Evolutionary conservation across 1,284 basidiomycete genomes (phyloP).

Genomic region (Irpex rosettiformis): DNA sequence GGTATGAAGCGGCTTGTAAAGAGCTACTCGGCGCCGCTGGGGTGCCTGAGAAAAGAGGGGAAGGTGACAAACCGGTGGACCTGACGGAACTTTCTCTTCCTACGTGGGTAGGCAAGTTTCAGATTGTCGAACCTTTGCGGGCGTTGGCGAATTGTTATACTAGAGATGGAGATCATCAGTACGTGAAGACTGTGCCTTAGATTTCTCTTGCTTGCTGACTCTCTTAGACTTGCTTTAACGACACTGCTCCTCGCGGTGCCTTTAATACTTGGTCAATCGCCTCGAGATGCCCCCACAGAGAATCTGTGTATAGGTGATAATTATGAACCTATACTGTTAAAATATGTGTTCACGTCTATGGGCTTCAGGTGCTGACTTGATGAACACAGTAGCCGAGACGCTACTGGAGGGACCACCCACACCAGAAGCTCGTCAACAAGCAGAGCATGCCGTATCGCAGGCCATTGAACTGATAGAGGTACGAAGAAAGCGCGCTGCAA

Average conservation of each 20-base stretch:
- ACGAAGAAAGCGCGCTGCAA: constrained; percentile 26
- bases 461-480: constrained; percentile 47
- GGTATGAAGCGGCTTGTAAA: constrained; percentile 49
- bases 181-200: constrained; percentile 30
- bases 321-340: constrained; percentile 9
- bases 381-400: constrained; percentile 65
- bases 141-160: constrained; percentile 65
- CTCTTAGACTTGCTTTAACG: background rate
- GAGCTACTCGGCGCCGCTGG: constrained; percentile 39
- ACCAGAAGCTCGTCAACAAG: constrained; percentile 45
- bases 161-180: constrained; percentile 57
- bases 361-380: constrained; percentile 60
- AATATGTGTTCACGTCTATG: background rate
- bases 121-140: constrained; percentile 69
- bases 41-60: constrained; percentile 14
- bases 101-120: constrained; percentile 54
- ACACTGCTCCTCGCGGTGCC: background rate
- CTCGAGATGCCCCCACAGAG: constrained; percentile 36
- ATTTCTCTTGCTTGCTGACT: too few species aligned
- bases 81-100: constrained; percentile 58
- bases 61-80: constrained; percentile 22
- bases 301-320: constrained; percentile 57
- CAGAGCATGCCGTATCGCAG: constrained; percentile 59
- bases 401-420: constrained; percentile 48
- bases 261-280: constrained; percentile 22